Evolutionary conservation across 2,329 filamentous ascomycete species (phyloP).

Genomic region (Macrophomina tecta): DNA sequence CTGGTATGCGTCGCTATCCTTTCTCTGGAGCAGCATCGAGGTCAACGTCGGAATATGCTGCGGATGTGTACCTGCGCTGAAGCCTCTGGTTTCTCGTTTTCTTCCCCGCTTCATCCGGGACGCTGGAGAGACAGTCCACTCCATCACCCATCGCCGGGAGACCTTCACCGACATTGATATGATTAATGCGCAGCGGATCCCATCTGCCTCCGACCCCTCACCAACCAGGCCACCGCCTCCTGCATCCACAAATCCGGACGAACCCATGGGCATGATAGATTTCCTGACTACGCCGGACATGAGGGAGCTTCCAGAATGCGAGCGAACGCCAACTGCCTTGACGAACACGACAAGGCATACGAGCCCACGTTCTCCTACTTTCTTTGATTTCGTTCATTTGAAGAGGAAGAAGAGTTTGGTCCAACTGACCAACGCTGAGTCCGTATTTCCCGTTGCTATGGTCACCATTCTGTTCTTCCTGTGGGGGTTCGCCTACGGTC

Average conservation of each 20-base stretch:
- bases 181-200: slow-evolving; percentile 22
- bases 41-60: slow-evolving; percentile 90
- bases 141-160: slow-evolving; percentile 37
- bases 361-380: slow-evolving; percentile 52
- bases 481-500: slow-evolving; percentile 89
- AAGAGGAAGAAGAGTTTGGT: slow-evolving; percentile 70
- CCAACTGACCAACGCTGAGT: slow-evolving; percentile 66
- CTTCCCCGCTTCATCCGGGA: slow-evolving; percentile 64
- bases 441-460: slow-evolving; percentile 72
- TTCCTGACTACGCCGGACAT: slow-evolving; percentile 60
- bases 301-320: slow-evolving; percentile 40
- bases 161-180: slow-evolving; percentile 32
- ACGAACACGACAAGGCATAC: slow-evolving; percentile 48
- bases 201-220: slow-evolving; percentile 13
- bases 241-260: slow-evolving; percentile 30
- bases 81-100: slow-evolving; percentile 76
- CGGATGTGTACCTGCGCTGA: slow-evolving; percentile 89
- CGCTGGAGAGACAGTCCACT: slow-evolving; percentile 31
- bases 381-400: slow-evolving; percentile 81
- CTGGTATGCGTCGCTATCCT: slow-evolving; percentile 79
- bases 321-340: slow-evolving; percentile 41
- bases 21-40: slow-evolving; percentile 94
- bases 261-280: slow-evolving; percentile 56
- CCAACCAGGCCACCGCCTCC: slow-evolving; percentile 17
- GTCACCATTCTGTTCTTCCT: slow-evolving; percentile 85